Conservation (phyloP, 2,329 filamentous ascomycete species). For the Pseudopyricularia javanii region DNA sequence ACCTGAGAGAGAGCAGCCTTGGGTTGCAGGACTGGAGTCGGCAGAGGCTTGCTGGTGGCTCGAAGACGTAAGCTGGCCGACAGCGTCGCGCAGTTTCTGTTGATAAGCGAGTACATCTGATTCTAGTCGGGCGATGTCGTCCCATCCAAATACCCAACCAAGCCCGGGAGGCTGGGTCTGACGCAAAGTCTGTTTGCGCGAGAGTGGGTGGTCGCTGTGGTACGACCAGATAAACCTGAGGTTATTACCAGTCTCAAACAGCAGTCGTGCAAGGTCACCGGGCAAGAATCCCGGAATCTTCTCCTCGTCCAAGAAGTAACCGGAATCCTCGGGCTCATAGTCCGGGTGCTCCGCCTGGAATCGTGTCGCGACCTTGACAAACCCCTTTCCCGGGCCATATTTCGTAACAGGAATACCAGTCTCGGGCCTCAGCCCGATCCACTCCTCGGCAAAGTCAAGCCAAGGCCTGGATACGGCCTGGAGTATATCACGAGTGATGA, state of each 20-base stretch:
- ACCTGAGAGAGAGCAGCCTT: not conserved
- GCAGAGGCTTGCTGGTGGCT: slow-evolving; percentile 2
- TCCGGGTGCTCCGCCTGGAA: slow-evolving; percentile 46
- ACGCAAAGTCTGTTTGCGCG: slow-evolving; percentile 33
- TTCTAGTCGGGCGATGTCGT: slow-evolving; percentile 53
- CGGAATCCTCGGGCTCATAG: slow-evolving; percentile 40
- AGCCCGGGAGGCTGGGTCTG: slow-evolving; percentile 41
- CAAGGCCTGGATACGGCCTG: slow-evolving; percentile 19
- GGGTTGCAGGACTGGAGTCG: not conserved
- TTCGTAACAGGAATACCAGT: slow-evolving; percentile 40
- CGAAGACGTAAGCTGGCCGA: slow-evolving; percentile 8
- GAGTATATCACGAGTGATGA: slow-evolving; percentile 56
- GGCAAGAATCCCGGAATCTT: slow-evolving; percentile 63
- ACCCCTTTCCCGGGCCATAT: slow-evolving; percentile 37
- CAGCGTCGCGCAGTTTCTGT: slow-evolving; percentile 20
- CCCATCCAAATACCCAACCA: slow-evolving; percentile 62
- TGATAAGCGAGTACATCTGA: slow-evolving; percentile 43
- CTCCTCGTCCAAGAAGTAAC: slow-evolving; percentile 50
- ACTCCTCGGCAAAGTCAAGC: slow-evolving; percentile 44
- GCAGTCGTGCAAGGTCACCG: slow-evolving; percentile 51
- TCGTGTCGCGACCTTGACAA: slow-evolving; percentile 45
- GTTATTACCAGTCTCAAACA: slow-evolving; percentile 74
- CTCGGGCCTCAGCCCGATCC: slow-evolving; percentile 59
- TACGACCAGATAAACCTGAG: slow-evolving; percentile 59
- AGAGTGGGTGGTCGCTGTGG: slow-evolving; percentile 60